Percentiles rank a stretch among this genome's conserved stretches.
phyloP scores from a whole-genome alignment of 495 filamentous ascomycete species.

The Penicillium silybi region DNA sequence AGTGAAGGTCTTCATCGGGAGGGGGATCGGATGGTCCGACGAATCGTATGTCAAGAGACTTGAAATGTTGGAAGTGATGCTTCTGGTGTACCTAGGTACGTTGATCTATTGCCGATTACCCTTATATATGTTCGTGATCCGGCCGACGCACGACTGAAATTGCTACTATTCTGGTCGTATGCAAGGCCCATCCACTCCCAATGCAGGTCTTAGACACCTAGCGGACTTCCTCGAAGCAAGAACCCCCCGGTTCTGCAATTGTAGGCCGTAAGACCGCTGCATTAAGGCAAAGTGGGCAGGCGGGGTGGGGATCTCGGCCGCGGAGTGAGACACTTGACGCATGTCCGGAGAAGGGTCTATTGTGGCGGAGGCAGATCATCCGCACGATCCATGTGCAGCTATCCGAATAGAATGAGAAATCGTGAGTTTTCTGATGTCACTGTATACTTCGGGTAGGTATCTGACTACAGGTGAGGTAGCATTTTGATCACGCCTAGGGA shows the following conservation, averaged over 20 bases:
- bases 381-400: constrained; percentile 3
- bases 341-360: background rate
- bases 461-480: constrained; percentile 11
- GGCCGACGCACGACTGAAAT: background rate
- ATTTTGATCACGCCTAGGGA: constrained; percentile 3
- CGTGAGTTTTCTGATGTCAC: background rate
- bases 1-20: constrained; percentile 21
- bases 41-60: background rate
- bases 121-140: constrained; percentile 15
- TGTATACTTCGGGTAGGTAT: background rate
- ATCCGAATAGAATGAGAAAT: background rate
- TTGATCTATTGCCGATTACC: background rate
- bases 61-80: background rate
- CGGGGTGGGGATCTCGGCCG: background rate
- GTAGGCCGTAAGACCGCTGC: constrained; percentile 3
- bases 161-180: constrained; percentile 6
- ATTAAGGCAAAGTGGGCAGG: constrained; percentile 3
- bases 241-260: background rate
- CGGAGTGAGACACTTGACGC: constrained; percentile 13
- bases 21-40: background rate
- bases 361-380: constrained; percentile 7
- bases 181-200: background rate
- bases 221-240: background rate
- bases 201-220: constrained; percentile 22
- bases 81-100: too few relatives aligned